Conservation (phyloP, 2,329 filamentous ascomycete genomes). For the Alternaria postmessia region DNA sequence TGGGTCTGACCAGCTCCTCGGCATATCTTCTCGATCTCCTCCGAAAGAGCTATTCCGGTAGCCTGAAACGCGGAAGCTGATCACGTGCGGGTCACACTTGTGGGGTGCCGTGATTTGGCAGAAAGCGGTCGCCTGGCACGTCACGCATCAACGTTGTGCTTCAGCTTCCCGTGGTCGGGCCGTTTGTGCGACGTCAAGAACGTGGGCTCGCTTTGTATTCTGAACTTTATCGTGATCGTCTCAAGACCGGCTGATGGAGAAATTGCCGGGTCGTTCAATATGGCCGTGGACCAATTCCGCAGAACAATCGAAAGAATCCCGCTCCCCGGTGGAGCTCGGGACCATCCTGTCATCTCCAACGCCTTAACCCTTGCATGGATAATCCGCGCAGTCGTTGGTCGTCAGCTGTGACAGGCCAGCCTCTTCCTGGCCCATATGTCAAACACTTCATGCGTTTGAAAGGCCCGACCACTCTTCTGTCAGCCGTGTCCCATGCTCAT, state of each 20-base stretch:
- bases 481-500: slow-evolving; percentile 41
- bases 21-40: slow-evolving; percentile 17
- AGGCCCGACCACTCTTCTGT: slow-evolving; percentile 31
- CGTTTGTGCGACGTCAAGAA: neutral
- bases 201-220: neutral
- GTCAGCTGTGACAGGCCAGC: slow-evolving; percentile 38
- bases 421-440: slow-evolving; percentile 35
- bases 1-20: slow-evolving; percentile 15
- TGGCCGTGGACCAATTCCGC: slow-evolving; percentile 10
- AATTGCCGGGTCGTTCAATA: neutral
- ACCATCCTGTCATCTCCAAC: slow-evolving; percentile 38
- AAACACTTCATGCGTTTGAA: slow-evolving; percentile 51
- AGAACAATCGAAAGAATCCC: slow-evolving; percentile 15
- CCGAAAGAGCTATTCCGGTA: slow-evolving; percentile 12
- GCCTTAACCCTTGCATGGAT: slow-evolving; percentile 32
- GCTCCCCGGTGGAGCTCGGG: slow-evolving; percentile 20
- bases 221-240: neutral
- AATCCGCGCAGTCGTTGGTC: slow-evolving; percentile 19
- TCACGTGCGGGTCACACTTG: slow-evolving; percentile 31
- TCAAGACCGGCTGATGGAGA: neutral
- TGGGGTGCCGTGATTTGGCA: slow-evolving; percentile 26
- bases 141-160: slow-evolving; percentile 24
- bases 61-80: slow-evolving; percentile 28
- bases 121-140: slow-evolving; percentile 21
- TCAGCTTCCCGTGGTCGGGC: slow-evolving; percentile 21